phyloP scores from a whole-genome alignment of 768 basidiomycete genomes.

The Postia placenta region DNA sequence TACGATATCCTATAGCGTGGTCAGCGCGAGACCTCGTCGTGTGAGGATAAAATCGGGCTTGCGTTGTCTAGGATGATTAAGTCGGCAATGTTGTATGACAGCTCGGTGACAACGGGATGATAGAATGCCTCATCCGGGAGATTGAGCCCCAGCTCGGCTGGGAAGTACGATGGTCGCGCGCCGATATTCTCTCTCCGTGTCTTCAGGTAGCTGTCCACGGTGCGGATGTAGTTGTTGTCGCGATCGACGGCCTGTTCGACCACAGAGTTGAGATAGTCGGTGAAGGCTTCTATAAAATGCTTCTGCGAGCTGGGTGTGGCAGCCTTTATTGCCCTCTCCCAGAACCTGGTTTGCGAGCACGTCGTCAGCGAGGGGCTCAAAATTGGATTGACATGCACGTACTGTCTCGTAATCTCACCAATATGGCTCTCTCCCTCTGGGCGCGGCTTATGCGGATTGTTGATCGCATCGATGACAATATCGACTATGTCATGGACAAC shows the following conservation, averaged over 20 bases:
- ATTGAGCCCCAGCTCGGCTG: slow-evolving; percentile 40
- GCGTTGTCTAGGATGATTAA: slow-evolving; percentile 65
- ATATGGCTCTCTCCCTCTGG: slow-evolving; percentile 15
- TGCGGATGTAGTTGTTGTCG: slow-evolving; percentile 9
- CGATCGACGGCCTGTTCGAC: slow-evolving; percentile 21
- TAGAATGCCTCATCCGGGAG: slow-evolving; percentile 53
- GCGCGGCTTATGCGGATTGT: slow-evolving; percentile 15
- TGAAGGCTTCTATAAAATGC: slow-evolving; percentile 19
- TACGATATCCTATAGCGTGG: too few species aligned
- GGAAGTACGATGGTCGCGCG: slow-evolving; percentile 15
- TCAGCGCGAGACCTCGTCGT: too few species aligned
- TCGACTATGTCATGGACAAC: too few species aligned
- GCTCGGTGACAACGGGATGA: slow-evolving; percentile 42
- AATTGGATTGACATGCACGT: background rate
- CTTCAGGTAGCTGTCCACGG: slow-evolving; percentile 17
- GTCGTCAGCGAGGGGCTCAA: slow-evolving; percentile 13
- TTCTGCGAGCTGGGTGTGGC: slow-evolving; percentile 11
- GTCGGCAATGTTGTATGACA: slow-evolving; percentile 51
- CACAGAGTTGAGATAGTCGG: slow-evolving; percentile 18
- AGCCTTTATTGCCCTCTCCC: slow-evolving; percentile 1
- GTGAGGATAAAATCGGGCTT: too few species aligned
- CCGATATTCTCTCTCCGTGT: slow-evolving; percentile 22
- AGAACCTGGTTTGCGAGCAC: background rate
- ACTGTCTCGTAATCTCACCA: too few species aligned
- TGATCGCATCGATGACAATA: too few species aligned